Evolutionary conservation across 371 early-diverging fungal genomes (phyloP).

Genomic region (Mortierella sp.): DNA sequence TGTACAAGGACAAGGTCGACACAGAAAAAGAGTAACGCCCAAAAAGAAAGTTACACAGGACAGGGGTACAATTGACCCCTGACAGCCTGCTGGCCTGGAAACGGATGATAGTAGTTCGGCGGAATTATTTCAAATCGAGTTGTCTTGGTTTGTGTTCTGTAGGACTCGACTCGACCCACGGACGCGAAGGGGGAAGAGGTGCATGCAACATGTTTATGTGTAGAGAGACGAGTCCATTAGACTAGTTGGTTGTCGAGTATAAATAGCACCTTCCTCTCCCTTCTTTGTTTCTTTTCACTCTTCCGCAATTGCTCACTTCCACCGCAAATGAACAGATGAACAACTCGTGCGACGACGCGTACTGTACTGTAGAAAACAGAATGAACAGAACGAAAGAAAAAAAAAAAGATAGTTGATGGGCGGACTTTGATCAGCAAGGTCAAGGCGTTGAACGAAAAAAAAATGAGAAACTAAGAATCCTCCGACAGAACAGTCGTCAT

Average conservation of each 20-base stretch:
- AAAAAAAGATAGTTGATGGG: background rate
- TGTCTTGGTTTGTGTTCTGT: background rate
- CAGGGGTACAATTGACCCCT: background rate
- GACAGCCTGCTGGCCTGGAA: background rate
- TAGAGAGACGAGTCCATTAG: background rate
- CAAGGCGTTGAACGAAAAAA: background rate
- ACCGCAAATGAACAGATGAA: no score
- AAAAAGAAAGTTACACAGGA: conserved; percentile 4
- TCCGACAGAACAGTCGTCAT: background rate
- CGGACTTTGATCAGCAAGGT: conserved; percentile 1
- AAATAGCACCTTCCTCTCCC: background rate
- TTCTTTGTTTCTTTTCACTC: background rate
- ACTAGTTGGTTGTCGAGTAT: background rate
- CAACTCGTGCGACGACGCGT: no score
- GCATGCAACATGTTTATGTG: background rate
- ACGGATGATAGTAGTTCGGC: background rate
- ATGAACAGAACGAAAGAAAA: background rate
- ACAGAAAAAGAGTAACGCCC: no score
- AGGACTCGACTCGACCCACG: no score
- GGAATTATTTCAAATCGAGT: background rate
- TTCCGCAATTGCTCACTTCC: background rate
- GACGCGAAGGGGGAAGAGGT: background rate
- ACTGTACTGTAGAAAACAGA: background rate
- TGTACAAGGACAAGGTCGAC: conserved; percentile 1
- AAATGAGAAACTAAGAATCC: background rate